Evolutionary conservation across 1,284 basidiomycete genomes (phyloP).

Genomic region (Marasmius fiardii): DNA sequence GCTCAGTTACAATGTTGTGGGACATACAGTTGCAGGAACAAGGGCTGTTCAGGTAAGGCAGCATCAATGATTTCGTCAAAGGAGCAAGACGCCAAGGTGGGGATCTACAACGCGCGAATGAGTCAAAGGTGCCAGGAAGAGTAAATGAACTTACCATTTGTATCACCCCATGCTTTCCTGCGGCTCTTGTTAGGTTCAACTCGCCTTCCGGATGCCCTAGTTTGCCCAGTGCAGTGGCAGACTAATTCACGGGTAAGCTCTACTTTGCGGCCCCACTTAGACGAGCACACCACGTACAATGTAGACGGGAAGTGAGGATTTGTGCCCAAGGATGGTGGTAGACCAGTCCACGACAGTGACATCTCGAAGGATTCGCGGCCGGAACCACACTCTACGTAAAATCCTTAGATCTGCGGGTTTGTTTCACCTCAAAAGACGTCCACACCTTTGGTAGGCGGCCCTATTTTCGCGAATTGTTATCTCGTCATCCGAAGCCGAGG

Average conservation of each 20-base stretch:
- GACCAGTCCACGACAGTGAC: slow-evolving; percentile 82
- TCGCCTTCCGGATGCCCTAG: slow-evolving; percentile 94
- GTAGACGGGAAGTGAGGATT: slow-evolving; percentile 78
- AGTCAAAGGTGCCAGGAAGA: neutral
- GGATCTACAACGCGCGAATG: slow-evolving; percentile 52
- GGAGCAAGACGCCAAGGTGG: slow-evolving; percentile 84
- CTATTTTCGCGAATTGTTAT: slow-evolving; percentile 89
- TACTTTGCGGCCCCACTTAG: neutral
- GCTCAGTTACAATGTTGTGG: too few species aligned
- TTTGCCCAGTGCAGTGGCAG: slow-evolving; percentile 81
- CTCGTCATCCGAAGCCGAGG: slow-evolving; percentile 85
- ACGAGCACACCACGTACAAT: slow-evolving; percentile 39
- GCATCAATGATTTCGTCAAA: slow-evolving; percentile 90
- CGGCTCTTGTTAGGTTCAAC: slow-evolving; percentile 82
- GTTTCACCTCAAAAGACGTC: slow-evolving; percentile 9
- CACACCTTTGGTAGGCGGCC: slow-evolving; percentile 78
- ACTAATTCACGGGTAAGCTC: slow-evolving; percentile 31
- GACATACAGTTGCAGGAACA: slow-evolving; percentile 75
- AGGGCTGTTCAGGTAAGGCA: slow-evolving; percentile 67
- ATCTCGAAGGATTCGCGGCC: slow-evolving; percentile 83
- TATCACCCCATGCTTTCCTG: slow-evolving; percentile 75
- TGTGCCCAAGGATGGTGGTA: slow-evolving; percentile 75
- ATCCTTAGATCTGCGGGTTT: neutral
- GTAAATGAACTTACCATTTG: slow-evolving; percentile 69
- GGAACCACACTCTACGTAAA: slow-evolving; percentile 82